Evolutionary conservation across 2,329 filamentous ascomycete genomes (phyloP).

Genomic region (Sclerotiophoma versabilis): DNA sequence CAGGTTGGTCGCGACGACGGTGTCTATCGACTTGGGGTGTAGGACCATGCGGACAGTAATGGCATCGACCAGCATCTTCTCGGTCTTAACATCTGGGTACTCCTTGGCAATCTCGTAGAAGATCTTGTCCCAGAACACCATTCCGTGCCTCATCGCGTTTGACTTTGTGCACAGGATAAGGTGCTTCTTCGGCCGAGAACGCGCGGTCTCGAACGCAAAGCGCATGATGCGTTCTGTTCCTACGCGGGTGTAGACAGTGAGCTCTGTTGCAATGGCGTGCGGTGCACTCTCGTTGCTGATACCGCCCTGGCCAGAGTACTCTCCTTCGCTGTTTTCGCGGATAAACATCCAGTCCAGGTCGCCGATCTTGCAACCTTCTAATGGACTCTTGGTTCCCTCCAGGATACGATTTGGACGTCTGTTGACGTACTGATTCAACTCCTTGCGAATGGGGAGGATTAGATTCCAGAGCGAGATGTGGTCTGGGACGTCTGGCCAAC

Average conservation of each 20-base stretch:
- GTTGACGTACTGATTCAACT: slow-evolving; percentile 73
- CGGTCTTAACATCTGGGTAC: slow-evolving; percentile 54
- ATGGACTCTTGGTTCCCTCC: slow-evolving; percentile 51
- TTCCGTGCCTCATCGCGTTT: slow-evolving; percentile 58
- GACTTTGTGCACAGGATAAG: slow-evolving; percentile 60
- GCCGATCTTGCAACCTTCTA: slow-evolving; percentile 46
- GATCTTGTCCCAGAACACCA: slow-evolving; percentile 59
- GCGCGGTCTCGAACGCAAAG: slow-evolving; percentile 57
- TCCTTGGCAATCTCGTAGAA: slow-evolving; percentile 56
- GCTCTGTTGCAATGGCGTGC: slow-evolving; percentile 54
- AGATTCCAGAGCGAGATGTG: slow-evolving; percentile 72
- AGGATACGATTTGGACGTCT: slow-evolving; percentile 62
- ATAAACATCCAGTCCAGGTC: slow-evolving; percentile 59
- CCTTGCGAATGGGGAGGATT: slow-evolving; percentile 70
- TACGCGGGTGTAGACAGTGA: slow-evolving; percentile 56
- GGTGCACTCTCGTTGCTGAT: slow-evolving; percentile 51
- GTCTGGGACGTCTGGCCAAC: slow-evolving; percentile 68
- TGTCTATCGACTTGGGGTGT: slow-evolving; percentile 54
- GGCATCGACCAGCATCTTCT: slow-evolving; percentile 60
- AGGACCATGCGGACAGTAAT: slow-evolving; percentile 60
- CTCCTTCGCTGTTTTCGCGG: slow-evolving; percentile 58
- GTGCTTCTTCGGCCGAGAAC: slow-evolving; percentile 52
- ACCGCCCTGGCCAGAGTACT: slow-evolving; percentile 57
- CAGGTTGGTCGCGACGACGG: slow-evolving; percentile 58
- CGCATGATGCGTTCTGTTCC: slow-evolving; percentile 58